Evolutionary conservation across 495 filamentous ascomycete species (phyloP).

Genomic region (Immersiella caudata): DNA sequence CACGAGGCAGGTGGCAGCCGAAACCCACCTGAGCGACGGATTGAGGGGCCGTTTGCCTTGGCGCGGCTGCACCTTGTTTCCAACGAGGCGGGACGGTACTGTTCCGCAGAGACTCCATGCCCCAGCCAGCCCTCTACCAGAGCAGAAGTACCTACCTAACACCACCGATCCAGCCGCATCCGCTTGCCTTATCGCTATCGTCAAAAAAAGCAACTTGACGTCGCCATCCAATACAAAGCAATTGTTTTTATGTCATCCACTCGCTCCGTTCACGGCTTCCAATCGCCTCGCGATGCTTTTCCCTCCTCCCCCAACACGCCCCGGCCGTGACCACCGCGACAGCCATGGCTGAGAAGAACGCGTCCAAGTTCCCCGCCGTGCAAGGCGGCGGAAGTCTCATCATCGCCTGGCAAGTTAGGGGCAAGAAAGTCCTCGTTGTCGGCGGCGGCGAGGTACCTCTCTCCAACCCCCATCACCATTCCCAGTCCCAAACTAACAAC

Average conservation of each 20-base stretch:
- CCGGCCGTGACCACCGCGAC: background rate
- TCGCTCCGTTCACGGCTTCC: background rate
- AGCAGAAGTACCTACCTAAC: background rate
- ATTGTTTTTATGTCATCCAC: constrained; percentile 26
- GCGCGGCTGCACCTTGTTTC: constrained; percentile 14
- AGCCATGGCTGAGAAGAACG: constrained; percentile 50
- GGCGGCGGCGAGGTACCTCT: constrained; percentile 85
- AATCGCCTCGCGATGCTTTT: constrained; percentile 15
- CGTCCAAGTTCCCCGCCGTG: constrained; percentile 67
- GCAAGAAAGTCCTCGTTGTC: constrained; percentile 81
- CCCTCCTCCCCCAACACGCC: background rate
- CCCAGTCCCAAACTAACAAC: constrained; percentile 11
- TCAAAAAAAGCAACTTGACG: constrained; percentile 25
- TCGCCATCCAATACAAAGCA: constrained; percentile 24
- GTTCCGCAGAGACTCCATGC: background rate
- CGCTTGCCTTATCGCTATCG: constrained; percentile 21
- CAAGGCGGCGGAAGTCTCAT: constrained; percentile 91
- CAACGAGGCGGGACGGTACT: constrained; percentile 13
- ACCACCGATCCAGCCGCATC: background rate
- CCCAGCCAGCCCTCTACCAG: background rate
- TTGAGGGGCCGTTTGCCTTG: background rate
- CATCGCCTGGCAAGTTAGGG: constrained; percentile 88
- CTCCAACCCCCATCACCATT: background rate
- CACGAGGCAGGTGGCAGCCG: background rate
- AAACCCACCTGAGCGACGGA: constrained; percentile 4